Evolutionary conservation across 345 rosid genomes (phyloP).

Genomic region (Heritiera littoralis): DNA sequence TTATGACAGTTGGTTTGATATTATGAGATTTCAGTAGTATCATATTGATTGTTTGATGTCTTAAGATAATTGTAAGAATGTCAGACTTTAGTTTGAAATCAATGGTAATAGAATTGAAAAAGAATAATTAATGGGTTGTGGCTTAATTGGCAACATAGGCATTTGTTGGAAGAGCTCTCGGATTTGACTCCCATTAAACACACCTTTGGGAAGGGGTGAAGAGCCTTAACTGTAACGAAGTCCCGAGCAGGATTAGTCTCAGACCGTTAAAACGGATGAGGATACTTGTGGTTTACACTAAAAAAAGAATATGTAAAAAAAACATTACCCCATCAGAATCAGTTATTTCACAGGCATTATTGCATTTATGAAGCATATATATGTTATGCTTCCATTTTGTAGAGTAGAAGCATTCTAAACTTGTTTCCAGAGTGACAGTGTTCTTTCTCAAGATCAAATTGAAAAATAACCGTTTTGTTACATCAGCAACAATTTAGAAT

Average conservation of each 20-base stretch:
- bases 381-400: not conserved
- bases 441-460: not conserved
- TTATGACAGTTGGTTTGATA: not conserved
- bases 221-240: too few relatives aligned
- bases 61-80: not conserved
- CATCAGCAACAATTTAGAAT: not conserved
- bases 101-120: not conserved
- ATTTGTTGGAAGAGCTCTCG: too few relatives aligned
- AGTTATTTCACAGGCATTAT: not conserved
- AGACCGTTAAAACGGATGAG: too few relatives aligned
- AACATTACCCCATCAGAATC: not conserved
- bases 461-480: not conserved
- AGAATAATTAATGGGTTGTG: not conserved
- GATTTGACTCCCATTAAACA: too few relatives aligned
- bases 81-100: not conserved
- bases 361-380: not conserved
- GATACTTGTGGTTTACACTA: too few relatives aligned
- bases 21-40: not conserved
- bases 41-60: conserved; percentile 6
- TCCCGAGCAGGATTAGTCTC: too few relatives aligned
- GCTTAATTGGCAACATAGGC: too few relatives aligned
- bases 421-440: not conserved
- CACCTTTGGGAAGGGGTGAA: too few relatives aligned
- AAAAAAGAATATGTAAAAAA: not conserved
- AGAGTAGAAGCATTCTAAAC: not conserved